Evolutionary conservation across 192 early-diverging fungal species (phyloP).

Genomic region (Chytriomyces sp.): DNA sequence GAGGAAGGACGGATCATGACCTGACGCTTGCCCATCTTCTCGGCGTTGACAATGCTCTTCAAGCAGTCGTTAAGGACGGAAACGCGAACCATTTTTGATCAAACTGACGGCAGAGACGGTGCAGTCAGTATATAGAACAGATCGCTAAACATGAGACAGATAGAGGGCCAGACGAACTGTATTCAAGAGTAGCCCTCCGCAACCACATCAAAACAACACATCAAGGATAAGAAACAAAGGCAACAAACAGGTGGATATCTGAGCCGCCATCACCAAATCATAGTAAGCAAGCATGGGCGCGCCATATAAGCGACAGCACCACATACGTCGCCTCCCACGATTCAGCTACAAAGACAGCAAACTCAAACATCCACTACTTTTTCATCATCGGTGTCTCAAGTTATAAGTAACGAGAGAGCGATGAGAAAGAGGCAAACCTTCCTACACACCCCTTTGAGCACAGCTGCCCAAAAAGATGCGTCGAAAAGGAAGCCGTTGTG

Average conservation of each 20-base stretch:
- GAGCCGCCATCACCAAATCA: background rate
- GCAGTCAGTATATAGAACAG: background rate
- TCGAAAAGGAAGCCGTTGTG: background rate
- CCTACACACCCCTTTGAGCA: background rate
- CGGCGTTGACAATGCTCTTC: conserved; percentile 98
- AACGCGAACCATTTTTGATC: conserved; percentile 88
- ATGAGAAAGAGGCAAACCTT: conserved; percentile 15
- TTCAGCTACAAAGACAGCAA: background rate
- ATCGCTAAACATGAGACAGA: background rate
- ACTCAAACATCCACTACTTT: conserved; percentile 8
- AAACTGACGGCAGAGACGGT: conserved; percentile 6
- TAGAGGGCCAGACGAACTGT: background rate
- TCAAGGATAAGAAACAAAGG: conserved; percentile 5
- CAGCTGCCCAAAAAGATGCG: background rate
- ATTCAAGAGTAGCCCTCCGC: background rate
- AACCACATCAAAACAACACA: background rate
- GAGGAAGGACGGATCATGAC: conserved; percentile 95
- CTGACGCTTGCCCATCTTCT: conserved; percentile 98
- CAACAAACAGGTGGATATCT: background rate
- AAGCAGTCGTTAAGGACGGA: conserved; percentile 96
- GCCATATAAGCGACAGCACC: background rate
- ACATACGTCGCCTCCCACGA: background rate
- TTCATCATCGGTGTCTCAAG: conserved; percentile 35
- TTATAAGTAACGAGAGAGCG: conserved; percentile 38
- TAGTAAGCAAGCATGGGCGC: no score